Conservation (phyloP, 2,329 filamentous ascomycete species). For the Alternaria consortialis region DNA sequence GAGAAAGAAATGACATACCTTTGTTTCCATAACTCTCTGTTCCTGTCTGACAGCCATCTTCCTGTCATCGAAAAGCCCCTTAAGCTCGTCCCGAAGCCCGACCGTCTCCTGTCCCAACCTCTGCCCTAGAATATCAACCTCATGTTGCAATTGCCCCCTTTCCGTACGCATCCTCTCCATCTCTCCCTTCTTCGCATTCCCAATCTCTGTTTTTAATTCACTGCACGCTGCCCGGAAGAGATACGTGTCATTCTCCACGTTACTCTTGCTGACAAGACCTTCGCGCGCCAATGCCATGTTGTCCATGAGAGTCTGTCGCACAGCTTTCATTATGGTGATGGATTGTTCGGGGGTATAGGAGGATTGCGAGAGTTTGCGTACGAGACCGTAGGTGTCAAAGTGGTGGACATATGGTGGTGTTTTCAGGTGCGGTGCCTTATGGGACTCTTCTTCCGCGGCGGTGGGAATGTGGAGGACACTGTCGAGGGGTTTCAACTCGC, state of each 20-base stretch:
- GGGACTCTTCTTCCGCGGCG: conserved; percentile 49
- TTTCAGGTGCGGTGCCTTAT: conserved; percentile 71
- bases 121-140: conserved; percentile 91
- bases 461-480: conserved; percentile 55
- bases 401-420: conserved; percentile 89
- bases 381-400: conserved; percentile 93
- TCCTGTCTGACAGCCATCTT: conserved; percentile 92
- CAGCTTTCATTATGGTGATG: conserved; percentile 89
- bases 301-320: conserved; percentile 76
- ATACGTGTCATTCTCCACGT: conserved; percentile 95
- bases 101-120: conserved; percentile 82
- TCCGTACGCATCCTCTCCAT: conserved; percentile 85
- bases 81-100: conserved; percentile 87
- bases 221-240: conserved; percentile 93
- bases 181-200: conserved; percentile 76
- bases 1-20: conserved; percentile 57
- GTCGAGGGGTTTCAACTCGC: conserved; percentile 49
- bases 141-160: conserved; percentile 86
- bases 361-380: conserved; percentile 76
- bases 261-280: conserved; percentile 85
- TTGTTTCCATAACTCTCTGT: conserved; percentile 83
- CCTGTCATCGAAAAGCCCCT: conserved; percentile 94
- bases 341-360: conserved; percentile 80
- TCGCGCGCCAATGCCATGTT: conserved; percentile 84
- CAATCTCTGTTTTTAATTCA: conserved; percentile 87